Conservation (phyloP, 495 filamentous ascomycete species). For the Podospora comata region DNA sequence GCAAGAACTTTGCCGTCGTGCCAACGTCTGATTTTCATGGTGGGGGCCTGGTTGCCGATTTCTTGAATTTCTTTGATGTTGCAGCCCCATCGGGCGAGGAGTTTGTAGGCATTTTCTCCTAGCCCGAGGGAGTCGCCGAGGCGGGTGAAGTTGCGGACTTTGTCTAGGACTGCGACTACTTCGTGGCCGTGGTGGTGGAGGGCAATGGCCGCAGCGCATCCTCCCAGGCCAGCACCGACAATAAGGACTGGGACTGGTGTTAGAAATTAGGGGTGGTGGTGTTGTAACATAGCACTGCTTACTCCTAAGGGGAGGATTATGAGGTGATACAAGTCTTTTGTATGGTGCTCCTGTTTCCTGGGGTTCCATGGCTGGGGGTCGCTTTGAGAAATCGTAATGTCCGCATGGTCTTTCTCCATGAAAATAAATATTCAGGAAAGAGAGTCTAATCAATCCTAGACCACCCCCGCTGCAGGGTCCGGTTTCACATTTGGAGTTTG, state of each 20-base stretch:
- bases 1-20: slow-evolving; percentile 51
- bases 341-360: not conserved
- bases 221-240: slow-evolving; percentile 54
- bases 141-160: slow-evolving; percentile 45
- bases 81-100: slow-evolving; percentile 50
- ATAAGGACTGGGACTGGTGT: slow-evolving; percentile 40
- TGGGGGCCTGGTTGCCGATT: slow-evolving; percentile 53
- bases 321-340: slow-evolving; percentile 9
- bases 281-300: not conserved
- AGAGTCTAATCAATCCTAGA: not conserved
- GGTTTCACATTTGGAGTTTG: not conserved
- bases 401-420: too few relatives aligned
- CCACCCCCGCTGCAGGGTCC: not conserved
- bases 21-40: slow-evolving; percentile 54
- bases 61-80: slow-evolving; percentile 36
- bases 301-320: slow-evolving; percentile 20
- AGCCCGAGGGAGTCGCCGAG: slow-evolving; percentile 52
- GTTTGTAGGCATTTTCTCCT: slow-evolving; percentile 50
- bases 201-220: slow-evolving; percentile 51
- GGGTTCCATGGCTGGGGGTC: not conserved
- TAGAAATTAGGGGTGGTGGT: not conserved
- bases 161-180: slow-evolving; percentile 48
- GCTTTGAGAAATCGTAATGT: too few relatives aligned
- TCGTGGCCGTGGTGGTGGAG: slow-evolving; percentile 51
- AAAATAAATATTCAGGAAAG: too few relatives aligned